Base-by-base conservation (phyloP, 345 rosid species). In the Pistacia atlantica region DNA sequence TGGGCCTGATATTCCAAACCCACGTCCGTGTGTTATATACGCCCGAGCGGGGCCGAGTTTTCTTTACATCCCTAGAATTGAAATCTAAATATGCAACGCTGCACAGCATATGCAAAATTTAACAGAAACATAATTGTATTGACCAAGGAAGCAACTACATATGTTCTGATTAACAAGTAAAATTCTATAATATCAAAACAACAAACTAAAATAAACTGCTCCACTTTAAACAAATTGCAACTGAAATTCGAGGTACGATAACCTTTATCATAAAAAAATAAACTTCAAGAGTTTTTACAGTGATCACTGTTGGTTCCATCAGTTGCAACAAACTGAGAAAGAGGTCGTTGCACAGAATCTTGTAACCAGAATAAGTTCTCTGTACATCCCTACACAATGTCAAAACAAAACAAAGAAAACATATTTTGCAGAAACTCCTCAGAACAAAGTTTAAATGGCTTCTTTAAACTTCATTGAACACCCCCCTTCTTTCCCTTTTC, bases 331-430 rank as follows among this genome's bases (percentile, higher is more conserved):
- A 73, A 56, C 22, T 71, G 42, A 55, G 46, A 48, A 4, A 59
- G 22, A 37, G 45, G 14, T 46, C 42, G 55, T 73, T 67, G 25
- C 63, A 57, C 68, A 18, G 46, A 56, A 79, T 77, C 74, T 28
- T 60, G 55, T 52, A 13, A 58, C 56, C 52, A 56, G 52, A 66
- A 17, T 52, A 6, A 69, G 64, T 65, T 14, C 65, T 20, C 68
- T 49, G 18, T 13, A n/a, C 25, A 35, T 55, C 75, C 85, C 82
- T 80, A 82, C 88, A 80, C 68, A 85, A 75, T 69, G 77, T 69
- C 69, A 79, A 71, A 55, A 65, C 79, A 16, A 74, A 69, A 56
- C 63, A 68, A 75, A 63, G 59, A 67, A 51, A 74, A 55, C 35
- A 52, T 60, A 63, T 54, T 54, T 22, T 1, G 73, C 67, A 69